Conservation (phyloP, 1,284 basidiomycete genomes). For the Xanthoconium separans region DNA sequence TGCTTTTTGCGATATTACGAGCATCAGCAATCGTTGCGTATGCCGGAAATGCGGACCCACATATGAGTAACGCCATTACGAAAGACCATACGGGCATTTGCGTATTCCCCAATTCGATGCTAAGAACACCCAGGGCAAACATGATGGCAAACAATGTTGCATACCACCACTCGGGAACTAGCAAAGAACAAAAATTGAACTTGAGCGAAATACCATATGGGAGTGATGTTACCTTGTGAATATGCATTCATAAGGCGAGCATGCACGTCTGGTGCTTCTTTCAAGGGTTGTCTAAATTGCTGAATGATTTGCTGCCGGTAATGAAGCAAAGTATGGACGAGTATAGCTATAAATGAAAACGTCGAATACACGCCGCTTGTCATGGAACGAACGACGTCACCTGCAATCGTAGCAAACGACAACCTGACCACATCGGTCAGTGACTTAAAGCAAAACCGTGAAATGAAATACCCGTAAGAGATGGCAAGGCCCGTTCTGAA, state of each 20-base stretch:
- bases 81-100: slow-evolving; percentile 54
- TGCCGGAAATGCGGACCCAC: slow-evolving; percentile 13
- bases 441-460: background rate
- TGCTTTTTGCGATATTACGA: slow-evolving; percentile 25
- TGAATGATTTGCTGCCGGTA: slow-evolving; percentile 59
- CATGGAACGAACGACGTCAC: slow-evolving; percentile 5
- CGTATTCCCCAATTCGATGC: slow-evolving; percentile 58
- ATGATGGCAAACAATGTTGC: slow-evolving; percentile 31
- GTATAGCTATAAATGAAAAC: slow-evolving; percentile 37
- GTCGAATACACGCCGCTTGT: background rate
- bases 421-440: slow-evolving; percentile 17
- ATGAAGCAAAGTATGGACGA: slow-evolving; percentile 64
- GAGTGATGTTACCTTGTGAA: slow-evolving; percentile 35
- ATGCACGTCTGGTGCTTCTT: slow-evolving; percentile 69
- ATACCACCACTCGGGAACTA: slow-evolving; percentile 30
- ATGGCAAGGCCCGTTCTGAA: slow-evolving; percentile 50
- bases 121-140: slow-evolving; percentile 53
- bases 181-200: background rate
- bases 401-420: slow-evolving; percentile 61
- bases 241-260: slow-evolving; percentile 67
- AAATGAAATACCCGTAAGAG: slow-evolving; percentile 37
- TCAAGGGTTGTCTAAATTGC: slow-evolving; percentile 44
- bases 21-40: background rate
- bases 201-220: background rate
- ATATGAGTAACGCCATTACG: slow-evolving; percentile 39